Evolutionary conservation across 116 monocot genomes (phyloP), one percentile per base, ranked within the genome.

Genomic region (Papilionanthe hybrid): DNA sequence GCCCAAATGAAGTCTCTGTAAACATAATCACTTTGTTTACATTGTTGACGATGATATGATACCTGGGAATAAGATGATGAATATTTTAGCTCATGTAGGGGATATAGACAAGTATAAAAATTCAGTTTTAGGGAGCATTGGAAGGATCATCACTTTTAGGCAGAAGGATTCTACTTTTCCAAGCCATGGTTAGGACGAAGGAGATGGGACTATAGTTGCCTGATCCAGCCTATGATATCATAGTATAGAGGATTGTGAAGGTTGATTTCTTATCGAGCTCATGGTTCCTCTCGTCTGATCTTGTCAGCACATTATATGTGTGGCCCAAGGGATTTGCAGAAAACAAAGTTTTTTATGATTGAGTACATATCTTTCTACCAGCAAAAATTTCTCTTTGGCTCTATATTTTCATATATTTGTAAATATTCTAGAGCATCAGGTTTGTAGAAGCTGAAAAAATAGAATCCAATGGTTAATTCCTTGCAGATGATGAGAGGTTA

Each of bases 41-140:
- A 88, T 95, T 49, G 74, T 95, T 9, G 95, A 95, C 66, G 95
- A 95, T 74, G 95, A 95, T 76, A 95, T 95, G 93, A 95, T 95
- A 44, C 95, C 95, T 10, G 95, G 95, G 23, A 89, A 5, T 67
- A 93, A 82, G 65, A 95, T 95, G 95, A 81, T 93, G 0, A 88
- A 95, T 85, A 93, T 95, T 30, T 81, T 95, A 53, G 75, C 91
- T 41, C 95, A 95, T 66, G 93, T 91, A 5, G 95, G 84, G 19
- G 93, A 93, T 5, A 95, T 93, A 7, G 90, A 89, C 41, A 95
- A 95, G 86, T 95, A 95, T 72, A 83, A 79, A 77, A 95, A 93
- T 75, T 88, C 95, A 0, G 95, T 95, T 37, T 82, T 95, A 58
- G 95, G 95, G 0, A 95, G 95, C 81, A 95, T 95, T 4, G 95